Evolutionary conservation across 2,329 filamentous ascomycete species (phyloP).

Genomic region (Cladosporium sp.): DNA sequence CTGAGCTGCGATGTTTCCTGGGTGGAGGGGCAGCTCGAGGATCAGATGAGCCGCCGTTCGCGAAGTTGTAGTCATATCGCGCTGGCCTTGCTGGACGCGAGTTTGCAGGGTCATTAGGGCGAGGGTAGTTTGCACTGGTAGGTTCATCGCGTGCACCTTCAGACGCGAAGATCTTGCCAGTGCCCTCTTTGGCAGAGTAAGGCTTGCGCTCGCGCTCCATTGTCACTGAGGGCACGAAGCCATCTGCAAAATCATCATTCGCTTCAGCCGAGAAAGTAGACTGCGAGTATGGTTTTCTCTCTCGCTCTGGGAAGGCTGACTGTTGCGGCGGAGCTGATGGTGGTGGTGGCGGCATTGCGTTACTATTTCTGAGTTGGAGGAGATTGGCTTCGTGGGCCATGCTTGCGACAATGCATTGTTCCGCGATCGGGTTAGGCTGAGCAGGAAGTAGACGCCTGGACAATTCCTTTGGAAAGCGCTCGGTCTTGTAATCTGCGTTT

Average conservation of each 20-base stretch:
- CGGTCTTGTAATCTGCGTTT: conserved; percentile 64
- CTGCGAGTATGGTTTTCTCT: conserved; percentile 44
- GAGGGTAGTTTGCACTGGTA: conserved; percentile 14
- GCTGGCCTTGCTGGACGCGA: neutral
- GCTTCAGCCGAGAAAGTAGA: conserved; percentile 31
- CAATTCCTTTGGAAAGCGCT: conserved; percentile 77
- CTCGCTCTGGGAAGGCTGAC: conserved; percentile 39
- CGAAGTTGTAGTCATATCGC: neutral
- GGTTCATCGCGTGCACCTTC: conserved; percentile 14
- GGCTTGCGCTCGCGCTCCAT: conserved; percentile 69
- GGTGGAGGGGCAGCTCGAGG: conserved; percentile 23
- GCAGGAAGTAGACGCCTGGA: conserved; percentile 72
- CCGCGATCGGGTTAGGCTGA: conserved; percentile 57
- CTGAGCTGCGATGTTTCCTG: conserved; percentile 28
- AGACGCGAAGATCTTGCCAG: conserved; percentile 56
- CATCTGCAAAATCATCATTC: conserved; percentile 42
- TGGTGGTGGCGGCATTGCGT: conserved; percentile 37
- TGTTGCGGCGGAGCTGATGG: conserved; percentile 29
- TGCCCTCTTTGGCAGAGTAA: conserved; percentile 61
- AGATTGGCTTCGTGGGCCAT: conserved; percentile 43
- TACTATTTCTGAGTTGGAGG: conserved; percentile 46
- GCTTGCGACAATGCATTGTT: conserved; percentile 60
- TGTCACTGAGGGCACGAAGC: conserved; percentile 46
- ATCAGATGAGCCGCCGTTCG: neutral
- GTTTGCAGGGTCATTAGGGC: neutral